Percentiles rank a stretch among this genome's conserved stretches.
Conservation (phyloP, 495 filamentous ascomycete genomes). For the Penicillium arizonense region DNA sequence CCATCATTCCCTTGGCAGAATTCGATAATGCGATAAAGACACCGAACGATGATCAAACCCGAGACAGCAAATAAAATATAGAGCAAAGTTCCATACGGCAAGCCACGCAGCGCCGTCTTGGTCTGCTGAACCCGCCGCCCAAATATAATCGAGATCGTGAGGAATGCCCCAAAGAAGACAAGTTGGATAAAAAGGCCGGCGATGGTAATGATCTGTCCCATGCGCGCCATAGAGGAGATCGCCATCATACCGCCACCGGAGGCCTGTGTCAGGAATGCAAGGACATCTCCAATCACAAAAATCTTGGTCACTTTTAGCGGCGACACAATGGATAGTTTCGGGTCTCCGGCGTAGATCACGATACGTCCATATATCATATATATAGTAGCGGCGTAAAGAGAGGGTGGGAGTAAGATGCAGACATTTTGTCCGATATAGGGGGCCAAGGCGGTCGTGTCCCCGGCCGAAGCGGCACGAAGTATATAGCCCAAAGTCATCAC, state of each 20-base stretch:
- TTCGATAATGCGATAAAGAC: neutral
- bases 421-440: neutral
- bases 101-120: neutral
- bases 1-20: neutral
- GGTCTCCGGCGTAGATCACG: neutral
- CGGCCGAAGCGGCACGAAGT: neutral
- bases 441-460: neutral
- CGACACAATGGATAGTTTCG: neutral
- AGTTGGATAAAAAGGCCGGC: slow-evolving; percentile 35
- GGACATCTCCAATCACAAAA: neutral
- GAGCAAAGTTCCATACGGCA: slow-evolving; percentile 3
- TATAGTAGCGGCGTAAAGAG: neutral
- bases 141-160: slow-evolving; percentile 24
- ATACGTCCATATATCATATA: slow-evolving; percentile 1
- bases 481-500: neutral
- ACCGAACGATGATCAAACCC: neutral
- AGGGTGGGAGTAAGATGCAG: neutral
- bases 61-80: neutral
- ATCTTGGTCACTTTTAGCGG: neutral
- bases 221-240: neutral
- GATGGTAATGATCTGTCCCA: slow-evolving; percentile 24
- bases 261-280: neutral
- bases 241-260: slow-evolving; percentile 12
- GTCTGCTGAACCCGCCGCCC: slow-evolving; percentile 20
- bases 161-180: slow-evolving; percentile 33